These are phyloP conservation scores for Melastoma malabathricum DNA, from an alignment of 345 rosid species.

Conservation along the genomic window DNA sequence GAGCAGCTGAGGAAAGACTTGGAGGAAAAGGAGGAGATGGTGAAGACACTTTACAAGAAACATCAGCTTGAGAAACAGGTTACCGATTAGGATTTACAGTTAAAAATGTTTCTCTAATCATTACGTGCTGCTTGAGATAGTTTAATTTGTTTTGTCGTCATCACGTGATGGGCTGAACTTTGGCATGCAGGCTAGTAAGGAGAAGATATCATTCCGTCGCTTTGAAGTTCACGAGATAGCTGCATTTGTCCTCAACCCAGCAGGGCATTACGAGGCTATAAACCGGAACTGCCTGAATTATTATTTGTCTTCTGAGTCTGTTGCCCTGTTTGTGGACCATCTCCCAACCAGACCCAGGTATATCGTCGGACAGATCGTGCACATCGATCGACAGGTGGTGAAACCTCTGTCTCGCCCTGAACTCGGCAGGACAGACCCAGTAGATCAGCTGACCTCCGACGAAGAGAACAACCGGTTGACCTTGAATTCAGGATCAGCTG, in stretches of 20 bases:
- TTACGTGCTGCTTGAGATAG: no score
- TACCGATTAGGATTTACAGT: not conserved
- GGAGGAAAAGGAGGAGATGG: constrained; percentile 70
- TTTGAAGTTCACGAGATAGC: constrained; percentile 88
- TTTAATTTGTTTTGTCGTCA: no score
- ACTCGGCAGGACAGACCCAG: constrained; percentile 21
- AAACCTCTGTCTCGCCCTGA: constrained; percentile 32
- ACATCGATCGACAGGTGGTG: constrained; percentile 70
- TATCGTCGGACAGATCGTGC: constrained; percentile 89
- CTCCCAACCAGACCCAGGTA: constrained; percentile 64
- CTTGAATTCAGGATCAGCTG: constrained; percentile 36
- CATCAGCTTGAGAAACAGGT: constrained; percentile 98
- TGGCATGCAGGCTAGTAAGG: constrained; percentile 63
- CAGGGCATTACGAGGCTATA: constrained; percentile 83
- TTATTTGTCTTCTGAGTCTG: constrained; percentile 86
- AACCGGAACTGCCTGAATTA: constrained; percentile 54
- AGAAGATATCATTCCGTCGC: constrained; percentile 73
- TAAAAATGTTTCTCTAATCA: no score
- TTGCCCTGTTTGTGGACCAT: constrained; percentile 79
- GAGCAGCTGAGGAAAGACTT: constrained; percentile 68
- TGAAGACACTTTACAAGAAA: constrained; percentile 63
- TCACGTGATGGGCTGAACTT: no score
- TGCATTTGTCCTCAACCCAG: constrained; percentile 69
- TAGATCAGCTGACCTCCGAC: constrained; percentile 35
- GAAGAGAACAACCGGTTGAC: constrained; percentile 36